These are phyloP conservation scores for Fragaria nilgerrensis DNA, from an alignment of 306 rosid genomes.

Conservation along the genomic window DNA sequence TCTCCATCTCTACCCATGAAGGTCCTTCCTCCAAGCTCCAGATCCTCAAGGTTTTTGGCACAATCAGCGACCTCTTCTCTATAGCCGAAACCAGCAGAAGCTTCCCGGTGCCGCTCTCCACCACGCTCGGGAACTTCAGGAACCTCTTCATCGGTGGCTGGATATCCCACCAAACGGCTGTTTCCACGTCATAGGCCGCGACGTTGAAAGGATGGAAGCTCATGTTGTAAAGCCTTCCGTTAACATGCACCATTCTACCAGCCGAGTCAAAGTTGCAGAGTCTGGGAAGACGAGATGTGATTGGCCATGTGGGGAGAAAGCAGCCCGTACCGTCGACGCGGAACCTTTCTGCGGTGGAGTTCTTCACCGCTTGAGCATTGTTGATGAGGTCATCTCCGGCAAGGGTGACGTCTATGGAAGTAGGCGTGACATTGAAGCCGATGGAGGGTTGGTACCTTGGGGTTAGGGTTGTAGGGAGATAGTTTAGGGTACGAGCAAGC, in stretches of 20 bases:
- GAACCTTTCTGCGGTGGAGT: conserved; percentile 69
- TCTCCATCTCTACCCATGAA: conserved; percentile 79
- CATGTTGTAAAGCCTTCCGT: conserved; percentile 78
- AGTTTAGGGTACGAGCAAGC: conserved; percentile 58
- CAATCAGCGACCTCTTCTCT: conserved; percentile 81
- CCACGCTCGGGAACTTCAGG: conserved; percentile 61
- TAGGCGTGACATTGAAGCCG: conserved; percentile 55
- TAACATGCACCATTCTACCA: conserved; percentile 62
- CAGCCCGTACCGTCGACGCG: conserved; percentile 65
- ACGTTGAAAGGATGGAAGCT: conserved; percentile 79
- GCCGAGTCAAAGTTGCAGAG: conserved; percentile 73
- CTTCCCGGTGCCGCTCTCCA: conserved; percentile 60
- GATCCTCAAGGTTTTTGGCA: conserved; percentile 75
- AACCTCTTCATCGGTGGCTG: conserved; percentile 88
- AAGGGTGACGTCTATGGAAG: conserved; percentile 60
- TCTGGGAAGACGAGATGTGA: conserved; percentile 60
- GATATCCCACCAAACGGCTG: conserved; percentile 66
- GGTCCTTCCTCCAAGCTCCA: conserved; percentile 77
- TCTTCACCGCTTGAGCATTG: conserved; percentile 81
- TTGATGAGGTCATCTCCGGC: conserved; percentile 89
- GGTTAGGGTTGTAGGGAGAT: conserved; percentile 56
- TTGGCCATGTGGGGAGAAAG: conserved; percentile 75
- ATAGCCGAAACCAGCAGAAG: conserved; percentile 63
- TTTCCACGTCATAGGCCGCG: conserved; percentile 46
- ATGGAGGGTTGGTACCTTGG: conserved; percentile 81